Evolutionary conservation across 2,329 filamentous ascomycete species (phyloP).

Genomic region (Hypocreales sp.): DNA sequence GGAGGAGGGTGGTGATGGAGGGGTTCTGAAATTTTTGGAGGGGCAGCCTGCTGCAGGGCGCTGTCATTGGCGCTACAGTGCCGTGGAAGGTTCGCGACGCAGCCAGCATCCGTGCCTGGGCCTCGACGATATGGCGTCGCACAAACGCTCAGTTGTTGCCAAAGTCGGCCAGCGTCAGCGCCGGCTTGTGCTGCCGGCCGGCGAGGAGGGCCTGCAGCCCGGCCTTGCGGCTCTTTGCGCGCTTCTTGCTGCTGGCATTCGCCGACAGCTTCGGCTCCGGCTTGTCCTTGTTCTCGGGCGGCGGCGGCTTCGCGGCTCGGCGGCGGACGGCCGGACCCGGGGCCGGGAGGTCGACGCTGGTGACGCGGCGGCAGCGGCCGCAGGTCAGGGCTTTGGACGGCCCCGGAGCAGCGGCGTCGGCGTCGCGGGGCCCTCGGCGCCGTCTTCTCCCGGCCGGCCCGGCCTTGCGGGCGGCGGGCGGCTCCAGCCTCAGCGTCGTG

Average conservation of each 20-base stretch:
- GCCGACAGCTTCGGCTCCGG: slow-evolving; percentile 17
- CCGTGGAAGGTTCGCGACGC: slow-evolving; percentile 3
- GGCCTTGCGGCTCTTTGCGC: slow-evolving; percentile 48
- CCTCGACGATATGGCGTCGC: too few relatives aligned
- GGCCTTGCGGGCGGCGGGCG: slow-evolving; percentile 4
- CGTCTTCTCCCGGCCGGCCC: background rate
- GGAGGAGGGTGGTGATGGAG: slow-evolving; percentile 7
- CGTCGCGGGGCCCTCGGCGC: background rate
- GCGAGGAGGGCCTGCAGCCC: slow-evolving; percentile 50
- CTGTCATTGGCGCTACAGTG: slow-evolving; percentile 3
- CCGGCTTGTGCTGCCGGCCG: slow-evolving; percentile 28
- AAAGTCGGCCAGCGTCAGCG: slow-evolving; percentile 40
- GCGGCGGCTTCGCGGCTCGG: slow-evolving; percentile 6
- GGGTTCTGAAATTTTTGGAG: slow-evolving; percentile 8
- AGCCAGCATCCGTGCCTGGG: too few relatives aligned
- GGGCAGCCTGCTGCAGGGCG: slow-evolving; percentile 6
- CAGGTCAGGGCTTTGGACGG: slow-evolving; percentile 20
- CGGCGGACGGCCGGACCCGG: slow-evolving; percentile 16
- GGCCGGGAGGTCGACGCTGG: slow-evolving; percentile 22
- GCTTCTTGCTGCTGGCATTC: slow-evolving; percentile 47
- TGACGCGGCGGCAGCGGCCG: slow-evolving; percentile 26
- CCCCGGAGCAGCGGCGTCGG: slow-evolving; percentile 1
- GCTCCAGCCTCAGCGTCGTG: slow-evolving; percentile 22
- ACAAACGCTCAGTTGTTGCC: slow-evolving; percentile 24
- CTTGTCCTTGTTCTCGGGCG: background rate